Base-by-base conservation (phyloP, 331 rosid species). In the Malus hybrid region DNA sequence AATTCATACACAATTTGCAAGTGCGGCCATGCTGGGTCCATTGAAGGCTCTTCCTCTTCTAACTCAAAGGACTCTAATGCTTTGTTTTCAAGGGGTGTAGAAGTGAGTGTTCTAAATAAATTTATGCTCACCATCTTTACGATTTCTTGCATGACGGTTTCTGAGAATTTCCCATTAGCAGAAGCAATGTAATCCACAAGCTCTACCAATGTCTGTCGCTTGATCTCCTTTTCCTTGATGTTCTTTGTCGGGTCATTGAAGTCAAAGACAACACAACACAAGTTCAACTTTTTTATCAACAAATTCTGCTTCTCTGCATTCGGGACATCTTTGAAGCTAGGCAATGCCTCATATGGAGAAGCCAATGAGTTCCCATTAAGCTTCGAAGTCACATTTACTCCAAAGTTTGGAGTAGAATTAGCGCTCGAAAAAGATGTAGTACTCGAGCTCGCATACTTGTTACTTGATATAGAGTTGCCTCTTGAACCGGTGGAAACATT, bases 11-110 rank as follows among this genome's bases (percentile, higher is more conserved):
- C 93, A 71, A 89, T 77, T 87, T 95, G 99, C 87, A 95, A 80
- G 86, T 85, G 93, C 48, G 96, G 85, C 99, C 99, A 95, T 16
- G 97, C 91, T 3, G 99, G 99, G 77, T 92, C 99, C 97, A 95
- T 92, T 9, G 91, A 92, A 64, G 99, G 97, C 82, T 95, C 99
- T 67, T 95, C 99, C 79, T 95, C 99, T 46, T 95, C 99, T 46
- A 92, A 69, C 42, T 94, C 99, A 84, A 92, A 92, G 65, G 92
- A 92, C 83, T 90, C 97, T 39, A 92, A 83, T 80, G 70, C 87
- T 80, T 88, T 94, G 87, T 92, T 94, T 75, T 94, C 97, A 28
- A 90, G 86, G 18, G 97, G 88, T 6, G 97, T 90, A 78, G 94
- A 82, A 79, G 90, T 83, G 56, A 89, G 91, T 14, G 86, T 87